Evolutionary conservation across 805 yeast species (phyloP).

Genomic region (Yamadazyma philogaea): DNA sequence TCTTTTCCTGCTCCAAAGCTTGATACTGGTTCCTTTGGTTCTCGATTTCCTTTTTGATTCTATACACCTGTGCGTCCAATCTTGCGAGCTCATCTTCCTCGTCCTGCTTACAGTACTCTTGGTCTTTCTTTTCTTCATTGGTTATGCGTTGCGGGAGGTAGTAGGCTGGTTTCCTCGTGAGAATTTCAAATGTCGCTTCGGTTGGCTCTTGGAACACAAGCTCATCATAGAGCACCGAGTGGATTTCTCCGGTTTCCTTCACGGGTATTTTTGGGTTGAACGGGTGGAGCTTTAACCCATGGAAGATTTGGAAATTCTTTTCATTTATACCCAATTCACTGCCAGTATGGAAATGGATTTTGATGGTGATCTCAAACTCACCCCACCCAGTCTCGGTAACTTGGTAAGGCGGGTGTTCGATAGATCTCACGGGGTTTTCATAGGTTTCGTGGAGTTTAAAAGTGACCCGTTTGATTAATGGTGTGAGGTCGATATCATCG

Average conservation of each 20-base stretch:
- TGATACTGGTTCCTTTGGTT: constrained; percentile 37
- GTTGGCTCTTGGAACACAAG: constrained; percentile 95
- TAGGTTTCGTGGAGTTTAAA: constrained; percentile 96
- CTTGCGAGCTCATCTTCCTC: constrained; percentile 42
- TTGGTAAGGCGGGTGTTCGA: constrained; percentile 90
- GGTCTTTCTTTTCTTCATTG: constrained; percentile 36
- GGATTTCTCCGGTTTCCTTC: constrained; percentile 41
- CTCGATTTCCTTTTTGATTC: constrained; percentile 40
- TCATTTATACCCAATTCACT: constrained; percentile 64
- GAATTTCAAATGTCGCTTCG: constrained; percentile 74
- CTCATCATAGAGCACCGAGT: constrained; percentile 71
- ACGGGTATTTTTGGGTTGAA: constrained; percentile 49
- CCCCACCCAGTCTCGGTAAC: constrained; percentile 99
- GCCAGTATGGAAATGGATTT: constrained; percentile 81
- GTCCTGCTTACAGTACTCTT: constrained; percentile 38
- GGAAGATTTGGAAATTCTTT: constrained; percentile 80
- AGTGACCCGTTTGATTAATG: constrained; percentile 82
- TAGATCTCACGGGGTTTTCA: constrained; percentile 76
- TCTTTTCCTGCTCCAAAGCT: constrained; percentile 40
- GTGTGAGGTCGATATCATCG: constrained; percentile 70
- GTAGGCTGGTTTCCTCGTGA: constrained; percentile 67
- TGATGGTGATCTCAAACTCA: constrained; percentile 89
- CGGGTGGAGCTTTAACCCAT: constrained; percentile 89
- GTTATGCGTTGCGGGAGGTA: constrained; percentile 41
- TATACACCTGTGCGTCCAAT: constrained; percentile 36